Base-by-base conservation (phyloP, 352 stramenopile species). In the Globisporangium okanoganense region DNA sequence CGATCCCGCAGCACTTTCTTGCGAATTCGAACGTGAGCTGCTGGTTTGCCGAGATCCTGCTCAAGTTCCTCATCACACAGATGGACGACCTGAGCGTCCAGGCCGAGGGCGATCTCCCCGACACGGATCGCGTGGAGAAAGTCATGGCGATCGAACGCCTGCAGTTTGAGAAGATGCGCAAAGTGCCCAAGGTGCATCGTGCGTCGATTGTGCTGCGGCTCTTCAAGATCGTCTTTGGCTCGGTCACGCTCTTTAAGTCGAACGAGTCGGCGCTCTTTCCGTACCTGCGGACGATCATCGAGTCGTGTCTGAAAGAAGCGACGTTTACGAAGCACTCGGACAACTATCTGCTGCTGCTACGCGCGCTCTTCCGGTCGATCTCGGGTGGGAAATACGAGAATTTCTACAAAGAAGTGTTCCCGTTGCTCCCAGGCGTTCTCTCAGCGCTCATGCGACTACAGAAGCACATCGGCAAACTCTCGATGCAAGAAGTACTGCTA, bases 331-430 rank as follows among this genome's bases (percentile, higher is more conserved):
- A 87, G 54, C 82, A 96, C 33, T 92, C 96, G 12, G 90, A 97
- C 62, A 98, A 98, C 63, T 98, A 98, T 64, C 87, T 97, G 61
- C 85, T 98, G 54, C 76, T 99, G 31, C 69, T 99, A 27, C 83
- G 95, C 5, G 87, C 91, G 6, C 72, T 99, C 16, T 99, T 99
- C 69, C 84, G 96, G 33, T 98, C 90, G 31, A 98, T 99, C 50
- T 98, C 93, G 6, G 94, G 92, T 40, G 95, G 97, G 33, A 99
- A 99, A 65, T 99, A 99, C 73, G 97, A 99, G 74, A 95, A 97
- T 54, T 98, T 98, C 14, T 98, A 99, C 80, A 97, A 97, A 68
- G 96, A 99, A 69, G 73, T 99, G 5, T 87, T 98, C 35, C 95
- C 94, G 22, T 65, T 99, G 14, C 76, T 99, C 20, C 92, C 97